Evolutionary conservation across 805 yeast species (phyloP).

Genomic region (Candida loeiensis): DNA sequence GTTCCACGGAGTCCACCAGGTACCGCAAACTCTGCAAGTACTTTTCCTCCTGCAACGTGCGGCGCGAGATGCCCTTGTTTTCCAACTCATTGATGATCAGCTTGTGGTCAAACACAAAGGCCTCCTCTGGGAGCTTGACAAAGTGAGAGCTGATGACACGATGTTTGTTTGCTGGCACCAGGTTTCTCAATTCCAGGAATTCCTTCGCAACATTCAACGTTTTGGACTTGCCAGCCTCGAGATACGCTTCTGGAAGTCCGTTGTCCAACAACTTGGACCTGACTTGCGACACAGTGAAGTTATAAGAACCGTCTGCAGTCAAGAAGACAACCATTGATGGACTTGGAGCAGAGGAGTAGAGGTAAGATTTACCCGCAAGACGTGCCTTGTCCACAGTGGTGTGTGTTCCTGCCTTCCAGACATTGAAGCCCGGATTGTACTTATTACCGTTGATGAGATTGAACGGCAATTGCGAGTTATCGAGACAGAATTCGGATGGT

Average conservation of each 20-base stretch:
- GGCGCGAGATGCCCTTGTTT: slow-evolving; percentile 11
- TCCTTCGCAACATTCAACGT: slow-evolving; percentile 20
- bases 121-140: slow-evolving; percentile 24
- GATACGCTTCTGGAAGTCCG: slow-evolving; percentile 21
- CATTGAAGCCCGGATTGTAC: slow-evolving; percentile 21
- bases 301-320: slow-evolving; percentile 34
- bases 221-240: slow-evolving; percentile 8
- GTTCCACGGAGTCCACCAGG: slow-evolving; percentile 26
- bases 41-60: slow-evolving; percentile 18
- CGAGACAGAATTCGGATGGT: slow-evolving; percentile 17
- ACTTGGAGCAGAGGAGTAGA: slow-evolving; percentile 27
- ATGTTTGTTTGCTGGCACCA: slow-evolving; percentile 17
- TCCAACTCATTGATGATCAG: slow-evolving; percentile 17
- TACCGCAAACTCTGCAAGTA: slow-evolving; percentile 33
- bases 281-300: slow-evolving; percentile 16
- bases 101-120: slow-evolving; percentile 23
- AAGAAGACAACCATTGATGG: slow-evolving; percentile 24
- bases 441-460: slow-evolving; percentile 19
- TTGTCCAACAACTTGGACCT: slow-evolving; percentile 19
- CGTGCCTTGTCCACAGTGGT: slow-evolving; percentile 15
- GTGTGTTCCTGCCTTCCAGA: slow-evolving; percentile 14
- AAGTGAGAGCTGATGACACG: slow-evolving; percentile 26
- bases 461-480: slow-evolving; percentile 16
- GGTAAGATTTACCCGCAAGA: slow-evolving; percentile 19
- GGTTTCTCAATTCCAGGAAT: slow-evolving; percentile 18